Evolutionary conservation across 139 green algal species (phyloP), one percentile per base, ranked within the genome.

Genomic region (Trebouxia sp.): DNA sequence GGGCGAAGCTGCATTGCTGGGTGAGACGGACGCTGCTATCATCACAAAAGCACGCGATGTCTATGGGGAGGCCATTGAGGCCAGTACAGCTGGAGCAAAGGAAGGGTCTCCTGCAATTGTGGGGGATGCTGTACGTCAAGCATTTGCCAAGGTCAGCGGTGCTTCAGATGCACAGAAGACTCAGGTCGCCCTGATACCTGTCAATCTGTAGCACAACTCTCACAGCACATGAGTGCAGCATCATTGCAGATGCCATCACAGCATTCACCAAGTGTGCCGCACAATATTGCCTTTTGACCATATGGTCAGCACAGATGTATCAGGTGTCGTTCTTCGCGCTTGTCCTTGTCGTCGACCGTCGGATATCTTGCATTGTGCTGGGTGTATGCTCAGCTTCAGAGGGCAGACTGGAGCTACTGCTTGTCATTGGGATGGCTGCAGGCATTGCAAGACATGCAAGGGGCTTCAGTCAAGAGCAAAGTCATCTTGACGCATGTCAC

Each of bases 111-210:
- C 24, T 32, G 69, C n/a, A 10, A 35, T 55, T 39, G 24, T 77
- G 11, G 69, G 69, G 14, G n/a, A 55, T 48, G n/a, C 14, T n/a
- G 69, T 77, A 5, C n/a, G 69, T 4, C 69, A 77, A 17, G 69
- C 69, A 24, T 77, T 77, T 53, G 41, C 42, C 12, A 22, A 77
- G 69, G 69, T 56, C 12, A 72, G n/a, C n/a, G n/a, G n/a, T n/a
- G n/a, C n/a, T n/a, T n/a, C n/a, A n/a, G n/a, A n/a, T n/a, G n/a
- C n/a, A n/a, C n/a, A n/a, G n/a, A n/a, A n/a, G n/a, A n/a, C n/a
- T n/a, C n/a, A n/a, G n/a, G n/a, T n/a, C n/a, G 0, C n/a, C 5
- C n/a, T 20, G 26, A n/a, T n/a, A n/a, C n/a, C n/a, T n/a, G n/a
- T n/a, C n/a, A n/a, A n/a, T n/a, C n/a, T n/a, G n/a, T n/a, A n/a